These are phyloP conservation scores for Hippophae tibetana DNA, from an alignment of 306 rosid species.

Conservation along the genomic window DNA sequence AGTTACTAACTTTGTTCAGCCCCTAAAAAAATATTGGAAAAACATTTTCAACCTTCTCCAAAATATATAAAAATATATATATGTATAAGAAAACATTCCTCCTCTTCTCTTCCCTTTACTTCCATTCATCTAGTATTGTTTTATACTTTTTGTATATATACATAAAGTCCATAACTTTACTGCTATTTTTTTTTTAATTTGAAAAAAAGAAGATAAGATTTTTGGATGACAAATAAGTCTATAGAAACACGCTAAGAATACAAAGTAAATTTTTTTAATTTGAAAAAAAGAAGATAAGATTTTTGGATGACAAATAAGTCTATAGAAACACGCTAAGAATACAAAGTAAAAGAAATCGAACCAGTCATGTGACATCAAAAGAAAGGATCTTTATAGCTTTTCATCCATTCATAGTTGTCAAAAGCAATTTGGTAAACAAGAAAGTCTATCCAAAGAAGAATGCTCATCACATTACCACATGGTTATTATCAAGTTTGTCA, in stretches of 20 bases:
- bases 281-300: too few species aligned
- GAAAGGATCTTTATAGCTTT: constrained; percentile 68
- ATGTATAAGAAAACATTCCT: too few species aligned
- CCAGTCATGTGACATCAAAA: constrained; percentile 83
- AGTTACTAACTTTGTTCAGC: too few species aligned
- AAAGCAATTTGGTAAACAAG: constrained; percentile 90
- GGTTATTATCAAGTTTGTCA: background rate
- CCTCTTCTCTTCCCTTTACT: too few species aligned
- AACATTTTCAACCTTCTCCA: too few species aligned
- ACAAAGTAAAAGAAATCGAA: constrained; percentile 21
- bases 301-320: background rate
- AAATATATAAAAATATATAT: too few species aligned
- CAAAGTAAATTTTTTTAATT: background rate
- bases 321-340: background rate
- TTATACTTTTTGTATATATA: too few species aligned
- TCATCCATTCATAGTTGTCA: constrained; percentile 90
- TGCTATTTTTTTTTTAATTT: too few species aligned
- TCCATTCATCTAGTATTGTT: too few species aligned
- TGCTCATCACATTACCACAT: constrained; percentile 7
- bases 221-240: background rate
- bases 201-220: too few species aligned
- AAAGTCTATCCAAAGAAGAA: constrained; percentile 44
- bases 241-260: background rate
- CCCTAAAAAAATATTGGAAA: too few species aligned
- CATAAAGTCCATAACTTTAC: too few species aligned